Evolutionary conservation across 192 early-diverging fungal genomes (phyloP).

Genomic region (Cetraspora pellucida): DNA sequence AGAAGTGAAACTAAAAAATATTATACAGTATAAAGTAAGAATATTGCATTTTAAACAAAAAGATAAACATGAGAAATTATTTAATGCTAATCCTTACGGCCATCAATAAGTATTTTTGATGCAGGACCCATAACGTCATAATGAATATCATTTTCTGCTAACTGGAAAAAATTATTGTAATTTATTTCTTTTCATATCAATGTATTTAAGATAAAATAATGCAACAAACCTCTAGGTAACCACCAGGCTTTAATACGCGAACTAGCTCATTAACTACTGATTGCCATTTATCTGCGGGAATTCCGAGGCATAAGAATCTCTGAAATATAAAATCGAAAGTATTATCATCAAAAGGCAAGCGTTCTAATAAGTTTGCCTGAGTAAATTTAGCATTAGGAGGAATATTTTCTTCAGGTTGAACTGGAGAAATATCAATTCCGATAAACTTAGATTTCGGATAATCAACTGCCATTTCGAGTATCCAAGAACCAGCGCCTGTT

Average conservation of each 20-base stretch:
- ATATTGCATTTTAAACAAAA: no score
- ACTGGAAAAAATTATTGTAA: no score
- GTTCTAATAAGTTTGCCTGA: slow-evolving; percentile 40
- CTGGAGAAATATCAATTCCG: slow-evolving; percentile 9
- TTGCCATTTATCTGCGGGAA: neutral
- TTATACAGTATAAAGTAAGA: no score
- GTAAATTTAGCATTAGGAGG: slow-evolving; percentile 31
- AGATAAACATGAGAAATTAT: no score
- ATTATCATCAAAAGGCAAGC: slow-evolving; percentile 46
- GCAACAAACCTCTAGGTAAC: slow-evolving; percentile 38
- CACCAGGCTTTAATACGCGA: slow-evolving; percentile 43
- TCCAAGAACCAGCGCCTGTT: slow-evolving; percentile 9
- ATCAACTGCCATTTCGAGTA: slow-evolving; percentile 11
- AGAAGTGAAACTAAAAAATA: no score
- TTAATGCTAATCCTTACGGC: no score
- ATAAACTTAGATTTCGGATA: slow-evolving; percentile 7
- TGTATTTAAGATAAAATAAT: no score
- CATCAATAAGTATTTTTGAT: no score
- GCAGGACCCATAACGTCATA: no score
- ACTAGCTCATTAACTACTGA: slow-evolving; percentile 31
- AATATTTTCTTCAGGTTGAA: neutral
- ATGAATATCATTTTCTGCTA: no score
- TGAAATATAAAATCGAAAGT: slow-evolving; percentile 49
- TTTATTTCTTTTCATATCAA: no score
- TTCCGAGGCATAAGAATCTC: neutral